Base-by-base conservation (phyloP, 768 basidiomycete genomes). In the Atractiella rhizophila region DNA sequence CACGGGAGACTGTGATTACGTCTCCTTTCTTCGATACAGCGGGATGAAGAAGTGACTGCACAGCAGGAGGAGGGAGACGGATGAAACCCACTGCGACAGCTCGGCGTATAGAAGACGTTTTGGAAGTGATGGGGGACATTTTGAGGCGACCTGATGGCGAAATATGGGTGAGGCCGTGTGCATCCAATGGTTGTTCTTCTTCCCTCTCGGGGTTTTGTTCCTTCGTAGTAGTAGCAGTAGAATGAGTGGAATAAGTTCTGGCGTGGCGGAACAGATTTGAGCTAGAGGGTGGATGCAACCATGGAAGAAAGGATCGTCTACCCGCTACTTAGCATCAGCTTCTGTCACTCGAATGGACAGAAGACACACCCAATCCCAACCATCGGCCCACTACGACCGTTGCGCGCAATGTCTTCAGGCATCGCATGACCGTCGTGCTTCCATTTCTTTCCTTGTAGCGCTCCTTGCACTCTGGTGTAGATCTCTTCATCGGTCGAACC, bases 291-390 rank as follows among this genome's bases (percentile, higher is more conserved):
- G n/a, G n/a, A n/a, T n/a, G n/a, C n/a, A n/a, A n/a, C n/a, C n/a
- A n/a, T n/a, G n/a, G n/a, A n/a, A n/a, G n/a, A n/a, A n/a, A n/a
- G n/a, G n/a, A n/a, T n/a, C n/a, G n/a, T n/a, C n/a, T n/a, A n/a
- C n/a, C n/a, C n/a, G n/a, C n/a, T n/a, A n/a, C n/a, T n/a, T n/a
- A n/a, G n/a, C n/a, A n/a, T n/a, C n/a, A n/a, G n/a, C n/a, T n/a
- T n/a, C n/a, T n/a, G n/a, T n/a, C n/a, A n/a, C n/a, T n/a, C n/a
- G n/a, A n/a, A n/a, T n/a, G n/a, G n/a, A n/a, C n/a, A n/a, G n/a
- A n/a, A n/a, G n/a, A n/a, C n/a, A n/a, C 82, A 82, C 60, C 82
- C 83, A 59, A 86, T 86, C 46, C 80, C 63, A 48, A 85, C 85
- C 81, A 86, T 86, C 10, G 80, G 29, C 18, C 29, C 29, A 12